phyloP scores from a whole-genome alignment of 768 basidiomycete species.

The Leccinum barrowsii region DNA sequence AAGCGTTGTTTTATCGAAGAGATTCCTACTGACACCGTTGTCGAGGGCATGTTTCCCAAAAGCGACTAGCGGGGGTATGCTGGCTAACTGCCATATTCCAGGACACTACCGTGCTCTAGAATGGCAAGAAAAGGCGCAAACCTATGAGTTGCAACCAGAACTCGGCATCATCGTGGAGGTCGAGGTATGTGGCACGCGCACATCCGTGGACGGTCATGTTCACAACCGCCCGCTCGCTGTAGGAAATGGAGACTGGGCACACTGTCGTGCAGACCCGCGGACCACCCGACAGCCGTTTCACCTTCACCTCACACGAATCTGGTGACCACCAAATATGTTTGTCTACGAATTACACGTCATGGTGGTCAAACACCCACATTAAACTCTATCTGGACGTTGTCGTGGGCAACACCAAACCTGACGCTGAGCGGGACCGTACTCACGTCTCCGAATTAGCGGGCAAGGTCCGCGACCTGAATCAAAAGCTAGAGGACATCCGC shows the following conservation, averaged over 20 bases:
- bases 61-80: neutral
- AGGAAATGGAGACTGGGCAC: slow-evolving; percentile 88
- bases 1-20: slow-evolving; percentile 96
- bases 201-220: neutral
- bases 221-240: neutral
- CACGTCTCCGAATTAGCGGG: slow-evolving; percentile 79
- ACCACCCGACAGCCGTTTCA: slow-evolving; percentile 87
- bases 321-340: slow-evolving; percentile 98
- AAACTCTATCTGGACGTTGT: slow-evolving; percentile 93
- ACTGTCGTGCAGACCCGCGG: slow-evolving; percentile 87
- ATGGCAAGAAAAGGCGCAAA: slow-evolving; percentile 73
- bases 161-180: slow-evolving; percentile 91
- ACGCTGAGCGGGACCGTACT: slow-evolving; percentile 81
- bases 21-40: slow-evolving; percentile 90
- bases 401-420: slow-evolving; percentile 83
- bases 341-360: slow-evolving; percentile 87
- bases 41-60: slow-evolving; percentile 63
- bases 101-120: slow-evolving; percentile 92
- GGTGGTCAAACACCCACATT: slow-evolving; percentile 85
- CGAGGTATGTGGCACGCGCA: slow-evolving; percentile 51
- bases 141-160: slow-evolving; percentile 66
- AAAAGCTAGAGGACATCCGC: slow-evolving; percentile 88
- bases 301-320: slow-evolving; percentile 95
- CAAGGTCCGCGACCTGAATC: slow-evolving; percentile 89
- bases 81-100: slow-evolving; percentile 28